Percentiles rank a stretch among this genome's conserved stretches.
These are phyloP conservation scores for Colletotrichum australisinense DNA, from an alignment of 2,329 filamentous ascomycete genomes.

Conservation along the genomic window DNA sequence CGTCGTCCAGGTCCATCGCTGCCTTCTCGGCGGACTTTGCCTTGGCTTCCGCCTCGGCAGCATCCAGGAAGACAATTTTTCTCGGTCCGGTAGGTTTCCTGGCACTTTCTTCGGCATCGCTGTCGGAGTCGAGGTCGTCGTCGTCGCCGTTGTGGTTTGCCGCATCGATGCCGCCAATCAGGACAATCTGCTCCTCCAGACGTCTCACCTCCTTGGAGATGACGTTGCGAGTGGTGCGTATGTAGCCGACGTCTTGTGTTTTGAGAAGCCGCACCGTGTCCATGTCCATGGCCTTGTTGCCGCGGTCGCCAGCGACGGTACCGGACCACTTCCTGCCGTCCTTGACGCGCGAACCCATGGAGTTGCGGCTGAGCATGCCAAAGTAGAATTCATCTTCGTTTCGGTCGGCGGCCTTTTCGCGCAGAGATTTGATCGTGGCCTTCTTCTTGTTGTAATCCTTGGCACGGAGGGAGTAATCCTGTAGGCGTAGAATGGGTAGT, in stretches of 20 bases:
- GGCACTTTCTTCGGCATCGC: constrained; percentile 46
- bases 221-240: constrained; percentile 71
- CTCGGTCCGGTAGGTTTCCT: constrained; percentile 46
- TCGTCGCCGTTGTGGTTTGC: constrained; percentile 51
- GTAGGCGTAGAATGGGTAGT: neutral
- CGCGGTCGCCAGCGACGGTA: constrained; percentile 67
- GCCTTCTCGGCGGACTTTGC: constrained; percentile 47
- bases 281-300: constrained; percentile 64
- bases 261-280: constrained; percentile 73
- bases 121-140: constrained; percentile 40
- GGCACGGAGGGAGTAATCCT: constrained; percentile 75
- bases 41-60: constrained; percentile 50
- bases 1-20: constrained; percentile 40
- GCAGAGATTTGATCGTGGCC: constrained; percentile 66
- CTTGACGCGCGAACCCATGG: constrained; percentile 62
- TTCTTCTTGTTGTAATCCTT: constrained; percentile 76
- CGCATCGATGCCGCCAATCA: constrained; percentile 48
- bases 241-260: constrained; percentile 75
- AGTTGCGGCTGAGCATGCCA: constrained; percentile 73
- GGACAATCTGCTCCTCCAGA: constrained; percentile 65
- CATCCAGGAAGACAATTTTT: constrained; percentile 65
- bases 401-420: constrained; percentile 71
- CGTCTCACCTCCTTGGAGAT: constrained; percentile 66
- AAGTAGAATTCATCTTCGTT: constrained; percentile 82
- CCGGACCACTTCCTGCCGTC: constrained; percentile 65